Conservation (phyloP, 2,329 filamentous ascomycete species). For the Trichoderma sp. region DNA sequence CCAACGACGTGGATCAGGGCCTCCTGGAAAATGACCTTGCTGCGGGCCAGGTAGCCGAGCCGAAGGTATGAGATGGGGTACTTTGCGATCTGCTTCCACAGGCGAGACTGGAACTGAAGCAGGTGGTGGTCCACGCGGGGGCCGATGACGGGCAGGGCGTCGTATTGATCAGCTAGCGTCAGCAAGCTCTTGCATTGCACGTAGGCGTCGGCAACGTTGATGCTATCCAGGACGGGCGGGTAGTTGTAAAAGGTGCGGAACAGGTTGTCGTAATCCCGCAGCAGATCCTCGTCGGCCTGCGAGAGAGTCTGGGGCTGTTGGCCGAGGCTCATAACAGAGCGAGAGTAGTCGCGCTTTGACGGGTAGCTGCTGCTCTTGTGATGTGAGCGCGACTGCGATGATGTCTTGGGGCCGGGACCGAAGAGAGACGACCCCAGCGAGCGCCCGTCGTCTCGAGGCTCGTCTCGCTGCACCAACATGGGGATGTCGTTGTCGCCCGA, state of each 20-base stretch:
- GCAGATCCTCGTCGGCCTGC: constrained; percentile 69
- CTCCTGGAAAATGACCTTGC: constrained; percentile 81
- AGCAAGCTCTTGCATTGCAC: constrained; percentile 91
- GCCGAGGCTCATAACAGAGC: constrained; percentile 79
- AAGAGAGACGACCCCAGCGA: constrained; percentile 34
- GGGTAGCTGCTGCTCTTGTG: constrained; percentile 45
- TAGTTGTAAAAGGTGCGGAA: constrained; percentile 97
- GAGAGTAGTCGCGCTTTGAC: constrained; percentile 67
- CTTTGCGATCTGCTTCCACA: constrained; percentile 97
- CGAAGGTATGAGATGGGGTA: constrained; percentile 92
- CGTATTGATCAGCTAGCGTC: constrained; percentile 89
- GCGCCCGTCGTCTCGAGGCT: constrained; percentile 25
- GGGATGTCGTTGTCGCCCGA: constrained; percentile 74
- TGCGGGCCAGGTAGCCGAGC: constrained; percentile 81
- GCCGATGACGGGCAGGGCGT: constrained; percentile 83
- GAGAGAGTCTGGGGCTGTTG: constrained; percentile 49
- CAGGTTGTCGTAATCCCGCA: constrained; percentile 93
- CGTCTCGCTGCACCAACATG: constrained; percentile 82
- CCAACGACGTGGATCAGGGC: constrained; percentile 92
- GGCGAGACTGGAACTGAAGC: constrained; percentile 82
- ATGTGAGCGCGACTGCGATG: constrained; percentile 35
- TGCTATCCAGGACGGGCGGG: constrained; percentile 73
- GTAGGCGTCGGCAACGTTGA: constrained; percentile 91
- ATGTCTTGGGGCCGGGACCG: constrained; percentile 43
- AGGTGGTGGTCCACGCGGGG: constrained; percentile 92